Base-by-base conservation (phyloP, 2,329 filamentous ascomycete genomes). In the Beauveria sp. region DNA sequence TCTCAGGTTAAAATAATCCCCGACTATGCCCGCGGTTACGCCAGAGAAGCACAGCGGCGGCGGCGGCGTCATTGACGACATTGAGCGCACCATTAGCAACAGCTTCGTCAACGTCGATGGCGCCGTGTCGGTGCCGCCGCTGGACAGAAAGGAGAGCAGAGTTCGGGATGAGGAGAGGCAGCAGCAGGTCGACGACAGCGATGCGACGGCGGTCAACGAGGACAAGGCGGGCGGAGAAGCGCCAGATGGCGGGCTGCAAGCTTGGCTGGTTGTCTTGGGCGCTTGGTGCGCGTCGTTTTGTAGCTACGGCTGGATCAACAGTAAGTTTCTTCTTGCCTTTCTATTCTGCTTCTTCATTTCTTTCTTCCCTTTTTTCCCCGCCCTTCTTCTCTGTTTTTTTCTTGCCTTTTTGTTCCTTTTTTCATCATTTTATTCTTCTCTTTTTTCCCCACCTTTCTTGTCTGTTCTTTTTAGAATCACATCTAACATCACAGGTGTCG, bases 221-320 rank as follows among this genome's bases (percentile, higher is more conserved):
- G 28, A 20, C 40, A n/a, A 30, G 18, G 18, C 16, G n/a, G 28
- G 40, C 40, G 40, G 49, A 14, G 40, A 42, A 6, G 58, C 58
- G 42, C 58, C 58, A n/a, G 60, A 61, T 22, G 60, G 60, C 46
- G 60, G 60, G 12, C 16, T 56, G 38, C 45, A 56, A 26, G 60
- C 60, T 7, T 74, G 72, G 73, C 63, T 70, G 2, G 67, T 71
- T 2, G 68, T 74, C 10, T 42, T 70, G 4, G 73, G 73, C 10
- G 68, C 65, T 0, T 74, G 70, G 70, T 73, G 72, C 62, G 66
- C 67, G 1, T 67, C 69, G 0, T 74, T 75, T 49, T 72, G 70
- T 64, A 69, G 65, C 47, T 73, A 71, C 45, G 72, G 73, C 28
- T 72, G 68, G 66, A 62, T 70, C 51, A 72, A 72, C 64, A 68